Conservation (phyloP, 306 rosid genomes). For the Quercus aquifolioides region DNA sequence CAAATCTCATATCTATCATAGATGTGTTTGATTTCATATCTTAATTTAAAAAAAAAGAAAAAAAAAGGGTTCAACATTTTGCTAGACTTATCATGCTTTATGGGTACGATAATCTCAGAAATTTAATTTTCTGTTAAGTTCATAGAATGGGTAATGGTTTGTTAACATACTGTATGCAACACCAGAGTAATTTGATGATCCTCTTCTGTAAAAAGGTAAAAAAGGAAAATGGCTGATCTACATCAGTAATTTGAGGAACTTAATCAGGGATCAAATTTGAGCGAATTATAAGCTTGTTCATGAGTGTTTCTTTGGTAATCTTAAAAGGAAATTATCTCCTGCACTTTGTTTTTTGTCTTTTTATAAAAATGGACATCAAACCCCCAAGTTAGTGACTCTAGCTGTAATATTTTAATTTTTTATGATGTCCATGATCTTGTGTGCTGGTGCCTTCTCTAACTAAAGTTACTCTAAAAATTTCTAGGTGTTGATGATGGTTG, state of each 20-base stretch:
- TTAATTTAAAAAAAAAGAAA: neutral
- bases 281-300: neutral
- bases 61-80: neutral
- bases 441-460: conserved; percentile 8
- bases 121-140: neutral
- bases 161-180: neutral
- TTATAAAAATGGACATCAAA: neutral
- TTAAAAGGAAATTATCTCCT: neutral
- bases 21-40: neutral
- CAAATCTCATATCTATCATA: neutral
- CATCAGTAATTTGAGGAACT: conserved; percentile 13
- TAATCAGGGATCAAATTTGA: neutral
- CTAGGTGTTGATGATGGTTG: conserved; percentile 77
- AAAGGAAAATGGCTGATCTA: neutral
- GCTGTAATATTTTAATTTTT: neutral
- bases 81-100: neutral
- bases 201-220: neutral
- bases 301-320: neutral
- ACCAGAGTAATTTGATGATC: neutral
- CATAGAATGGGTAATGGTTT: neutral
- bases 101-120: neutral
- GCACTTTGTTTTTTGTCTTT: neutral
- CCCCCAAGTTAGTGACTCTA: neutral
- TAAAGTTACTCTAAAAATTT: conserved; percentile 9
- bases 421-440: neutral